Base-by-base conservation (phyloP, 192 early-diverging fungal genomes). In the Jimgerdemannia lactiflua region DNA sequence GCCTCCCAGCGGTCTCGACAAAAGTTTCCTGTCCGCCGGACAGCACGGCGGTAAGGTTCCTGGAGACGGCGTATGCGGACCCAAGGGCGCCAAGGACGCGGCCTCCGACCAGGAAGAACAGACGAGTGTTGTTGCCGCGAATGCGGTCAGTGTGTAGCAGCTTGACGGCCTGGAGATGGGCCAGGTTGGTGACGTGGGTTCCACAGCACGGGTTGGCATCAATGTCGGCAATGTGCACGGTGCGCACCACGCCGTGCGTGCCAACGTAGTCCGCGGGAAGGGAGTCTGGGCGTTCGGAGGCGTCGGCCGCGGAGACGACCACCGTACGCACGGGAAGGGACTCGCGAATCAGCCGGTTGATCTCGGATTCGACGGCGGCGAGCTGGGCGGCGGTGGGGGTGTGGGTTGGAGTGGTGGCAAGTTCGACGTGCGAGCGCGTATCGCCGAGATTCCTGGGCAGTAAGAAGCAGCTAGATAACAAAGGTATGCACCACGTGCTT, bases 191-290 rank as follows among this genome's bases (percentile, higher is more conserved):
- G 64, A 91, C 85, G 67, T 93, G 92, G 4, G 93, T 94, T 29
- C 93, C 93, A 70, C 93, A 94, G 79, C 93, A 94, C 17, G 91
- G 89, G 68, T 91, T 91, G 42, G 75, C 78, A 65, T 90, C 88
- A 11, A 92, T 29, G 8, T 77, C 82, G n/a, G 76, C 79, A 65
- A 90, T 87, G 11, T 70, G 74, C 42, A 87, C 80, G 59, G 85
- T 86, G 43, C 88, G 79, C 44, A 89, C 80, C 3, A 83, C 75
- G 11, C 85, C 81, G 6, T 59, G 49, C 3, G 78, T 78, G 4
- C 79, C 83, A 4, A 75, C 71, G 65, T 87, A 77, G 73, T 89
- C 91, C n/a, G 78, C 83, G 39, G 91, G 90, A 40, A 90, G 71
- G 8, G 84, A 82, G 10, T 80, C 82, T 1, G 90, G 86, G 8